Conservation (phyloP, 1,284 basidiomycete genomes). For the Cutaneotrichosporon daszewskae region DNA sequence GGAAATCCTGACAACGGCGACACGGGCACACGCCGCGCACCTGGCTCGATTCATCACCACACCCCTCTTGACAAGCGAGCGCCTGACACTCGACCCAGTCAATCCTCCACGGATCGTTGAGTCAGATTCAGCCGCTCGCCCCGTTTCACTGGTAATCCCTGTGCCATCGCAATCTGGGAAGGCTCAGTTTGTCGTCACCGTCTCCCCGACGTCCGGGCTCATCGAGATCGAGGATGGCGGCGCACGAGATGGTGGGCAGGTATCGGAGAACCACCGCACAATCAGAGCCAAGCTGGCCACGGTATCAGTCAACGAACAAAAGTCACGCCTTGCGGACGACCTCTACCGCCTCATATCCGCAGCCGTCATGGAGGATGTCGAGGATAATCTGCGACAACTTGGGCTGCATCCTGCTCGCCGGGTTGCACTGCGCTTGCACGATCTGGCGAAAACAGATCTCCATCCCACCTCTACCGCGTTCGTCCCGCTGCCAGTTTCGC, state of each 20-base stretch:
- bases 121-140: conserved; percentile 18
- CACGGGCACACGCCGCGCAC: conserved; percentile 34
- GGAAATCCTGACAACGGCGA: conserved; percentile 26
- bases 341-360: conserved; percentile 32
- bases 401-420: conserved; percentile 34
- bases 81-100: conserved; percentile 26
- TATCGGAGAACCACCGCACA: conserved; percentile 15
- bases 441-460: conserved; percentile 36
- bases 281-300: conserved; percentile 26
- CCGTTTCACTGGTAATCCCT: conserved; percentile 32
- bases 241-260: conserved; percentile 19
- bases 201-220: conserved; percentile 33
- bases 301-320: conserved; percentile 30
- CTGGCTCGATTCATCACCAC: conserved; percentile 24
- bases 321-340: conserved; percentile 31
- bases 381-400: conserved; percentile 35
- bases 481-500: conserved; percentile 33
- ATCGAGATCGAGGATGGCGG: conserved; percentile 40
- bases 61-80: conserved; percentile 23
- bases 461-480: conserved; percentile 36
- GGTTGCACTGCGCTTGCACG: conserved; percentile 33
- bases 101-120: conserved; percentile 28
- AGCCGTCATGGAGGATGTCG: conserved; percentile 39
- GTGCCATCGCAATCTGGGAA: conserved; percentile 22
- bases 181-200: conserved; percentile 24